Percentiles rank a stretch among this genome's conserved stretches.
These are phyloP conservation scores for Teratosphaeria pseudoeucalypti DNA, from an alignment of 2,329 filamentous ascomycete genomes.

Conservation along the genomic window DNA sequence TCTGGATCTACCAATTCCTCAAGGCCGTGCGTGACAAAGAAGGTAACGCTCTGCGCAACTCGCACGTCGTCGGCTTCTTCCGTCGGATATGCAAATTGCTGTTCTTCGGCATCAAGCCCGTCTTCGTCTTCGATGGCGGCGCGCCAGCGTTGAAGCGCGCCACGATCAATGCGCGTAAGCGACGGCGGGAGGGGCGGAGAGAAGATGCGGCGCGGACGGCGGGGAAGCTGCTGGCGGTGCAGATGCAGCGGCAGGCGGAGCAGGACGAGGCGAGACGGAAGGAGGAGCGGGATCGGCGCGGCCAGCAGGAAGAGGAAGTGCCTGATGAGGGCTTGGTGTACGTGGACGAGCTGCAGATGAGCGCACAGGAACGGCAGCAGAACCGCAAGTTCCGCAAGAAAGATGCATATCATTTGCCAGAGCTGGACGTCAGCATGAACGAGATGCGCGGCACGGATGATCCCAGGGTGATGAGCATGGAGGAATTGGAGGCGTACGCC, in stretches of 20 bases:
- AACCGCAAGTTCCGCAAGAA: slow-evolving; percentile 77
- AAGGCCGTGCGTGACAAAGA: slow-evolving; percentile 98
- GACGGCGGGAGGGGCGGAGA: slow-evolving; percentile 71
- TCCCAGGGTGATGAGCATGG: slow-evolving; percentile 89
- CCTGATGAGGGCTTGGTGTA: slow-evolving; percentile 69
- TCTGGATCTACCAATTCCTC: slow-evolving; percentile 99
- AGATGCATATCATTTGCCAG: slow-evolving; percentile 90
- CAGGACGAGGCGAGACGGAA: slow-evolving; percentile 55
- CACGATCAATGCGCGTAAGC: slow-evolving; percentile 71
- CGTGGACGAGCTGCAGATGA: slow-evolving; percentile 80
- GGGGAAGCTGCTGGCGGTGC: slow-evolving; percentile 79
- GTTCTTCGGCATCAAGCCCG: slow-evolving; percentile 90
- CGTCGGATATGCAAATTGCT: slow-evolving; percentile 94
- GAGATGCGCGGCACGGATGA: slow-evolving; percentile 86
- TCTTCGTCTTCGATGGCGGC: slow-evolving; percentile 96
- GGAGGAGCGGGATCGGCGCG: slow-evolving; percentile 27
- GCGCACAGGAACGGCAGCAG: slow-evolving; percentile 60
- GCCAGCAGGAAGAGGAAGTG: slow-evolving; percentile 47
- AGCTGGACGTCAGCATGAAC: slow-evolving; percentile 65
- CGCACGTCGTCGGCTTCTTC: slow-evolving; percentile 95
- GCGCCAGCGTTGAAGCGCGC: slow-evolving; percentile 84
- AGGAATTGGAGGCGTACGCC: slow-evolving; percentile 89
- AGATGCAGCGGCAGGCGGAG: slow-evolving; percentile 84
- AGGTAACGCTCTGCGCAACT: slow-evolving; percentile 90
- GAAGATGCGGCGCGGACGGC: slow-evolving; percentile 91